Percentiles rank a stretch among this genome's conserved stretches.
Conservation (phyloP, 2,329 filamentous ascomycete genomes). For the Penicillium sp. region DNA sequence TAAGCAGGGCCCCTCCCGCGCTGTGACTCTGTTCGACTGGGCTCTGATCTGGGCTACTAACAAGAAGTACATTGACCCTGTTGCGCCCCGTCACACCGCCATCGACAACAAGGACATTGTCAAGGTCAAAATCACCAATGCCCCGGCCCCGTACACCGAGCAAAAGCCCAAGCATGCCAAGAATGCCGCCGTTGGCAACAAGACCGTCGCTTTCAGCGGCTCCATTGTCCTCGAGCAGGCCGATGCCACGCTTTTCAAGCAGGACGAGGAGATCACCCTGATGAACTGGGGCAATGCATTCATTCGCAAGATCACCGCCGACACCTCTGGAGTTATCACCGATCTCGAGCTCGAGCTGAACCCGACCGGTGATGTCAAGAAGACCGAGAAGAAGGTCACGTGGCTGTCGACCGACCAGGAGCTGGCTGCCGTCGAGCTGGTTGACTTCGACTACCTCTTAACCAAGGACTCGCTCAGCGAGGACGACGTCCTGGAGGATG, state of each 20-base stretch:
- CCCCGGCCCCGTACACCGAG: slow-evolving; percentile 60
- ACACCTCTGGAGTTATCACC: slow-evolving; percentile 56
- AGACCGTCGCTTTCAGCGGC: slow-evolving; percentile 75
- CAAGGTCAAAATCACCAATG: slow-evolving; percentile 63
- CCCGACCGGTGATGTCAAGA: slow-evolving; percentile 87
- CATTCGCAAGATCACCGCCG: slow-evolving; percentile 49
- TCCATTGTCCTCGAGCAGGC: slow-evolving; percentile 78
- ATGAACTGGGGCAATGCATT: slow-evolving; percentile 81
- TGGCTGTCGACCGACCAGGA: slow-evolving; percentile 79
- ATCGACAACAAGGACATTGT: slow-evolving; percentile 68
- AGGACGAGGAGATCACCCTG: slow-evolving; percentile 86
- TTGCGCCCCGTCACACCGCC: slow-evolving; percentile 69
- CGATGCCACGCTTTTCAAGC: slow-evolving; percentile 74
- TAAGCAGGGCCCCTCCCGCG: slow-evolving; percentile 48
- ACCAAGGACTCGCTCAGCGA: slow-evolving; percentile 92
- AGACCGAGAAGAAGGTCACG: slow-evolving; percentile 93
- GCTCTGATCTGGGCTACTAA: slow-evolving; percentile 54
- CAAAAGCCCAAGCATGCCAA: slow-evolving; percentile 86
- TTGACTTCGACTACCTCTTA: slow-evolving; percentile 92
- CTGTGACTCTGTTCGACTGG: slow-evolving; percentile 50
- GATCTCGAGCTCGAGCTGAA: slow-evolving; percentile 78
- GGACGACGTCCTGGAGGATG: slow-evolving; percentile 80
- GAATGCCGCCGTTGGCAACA: slow-evolving; percentile 76
- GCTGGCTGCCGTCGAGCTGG: slow-evolving; percentile 75
- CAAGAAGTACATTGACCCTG: slow-evolving; percentile 76